Evolutionary conservation across 768 basidiomycete genomes (phyloP).

Genomic region (Leucocoprinus leucothites): DNA sequence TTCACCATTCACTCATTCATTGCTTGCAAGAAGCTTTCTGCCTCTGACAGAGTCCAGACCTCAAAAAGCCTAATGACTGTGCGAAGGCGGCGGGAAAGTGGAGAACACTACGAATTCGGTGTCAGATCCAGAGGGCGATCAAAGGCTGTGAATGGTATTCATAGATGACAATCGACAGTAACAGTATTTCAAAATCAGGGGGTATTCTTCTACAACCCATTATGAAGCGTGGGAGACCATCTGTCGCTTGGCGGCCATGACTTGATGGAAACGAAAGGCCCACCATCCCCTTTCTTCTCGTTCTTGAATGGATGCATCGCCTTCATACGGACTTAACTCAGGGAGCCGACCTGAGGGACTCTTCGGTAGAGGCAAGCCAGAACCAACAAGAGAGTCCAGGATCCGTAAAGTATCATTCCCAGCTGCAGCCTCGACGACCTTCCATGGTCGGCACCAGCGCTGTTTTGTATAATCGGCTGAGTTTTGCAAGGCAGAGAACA

Average conservation of each 20-base stretch:
- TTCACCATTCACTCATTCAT: too few species aligned
- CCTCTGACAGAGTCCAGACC: too few species aligned
- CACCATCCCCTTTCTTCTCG: slow-evolving; percentile 75
- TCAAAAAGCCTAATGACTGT: too few species aligned
- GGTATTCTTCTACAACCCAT: too few species aligned
- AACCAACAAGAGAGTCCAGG: slow-evolving; percentile 34
- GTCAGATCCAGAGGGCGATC: too few species aligned
- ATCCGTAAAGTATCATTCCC: slow-evolving; percentile 28
- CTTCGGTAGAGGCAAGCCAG: slow-evolving; percentile 61
- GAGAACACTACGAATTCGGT: too few species aligned
- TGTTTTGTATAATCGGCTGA: slow-evolving; percentile 26
- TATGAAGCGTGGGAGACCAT: too few species aligned
- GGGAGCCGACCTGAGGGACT: slow-evolving; percentile 66
- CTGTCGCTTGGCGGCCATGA: slow-evolving; percentile 30
- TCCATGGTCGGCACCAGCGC: slow-evolving; percentile 13
- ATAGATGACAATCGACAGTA: too few species aligned
- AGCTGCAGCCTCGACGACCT: slow-evolving; percentile 19
- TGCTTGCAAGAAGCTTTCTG: too few species aligned
- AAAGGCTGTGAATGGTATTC: too few species aligned
- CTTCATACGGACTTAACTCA: slow-evolving; percentile 12
- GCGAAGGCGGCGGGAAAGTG: too few species aligned
- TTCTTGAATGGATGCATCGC: slow-evolving; percentile 38
- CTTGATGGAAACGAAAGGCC: slow-evolving; percentile 62
- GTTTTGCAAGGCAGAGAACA: slow-evolving; percentile 52
- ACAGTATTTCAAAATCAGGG: too few species aligned